A percentile compares a stretch with the other conserved stretches of the same genome.
Conservation (phyloP, 345 rosid genomes). For the Crucihimalaya himalaica region DNA sequence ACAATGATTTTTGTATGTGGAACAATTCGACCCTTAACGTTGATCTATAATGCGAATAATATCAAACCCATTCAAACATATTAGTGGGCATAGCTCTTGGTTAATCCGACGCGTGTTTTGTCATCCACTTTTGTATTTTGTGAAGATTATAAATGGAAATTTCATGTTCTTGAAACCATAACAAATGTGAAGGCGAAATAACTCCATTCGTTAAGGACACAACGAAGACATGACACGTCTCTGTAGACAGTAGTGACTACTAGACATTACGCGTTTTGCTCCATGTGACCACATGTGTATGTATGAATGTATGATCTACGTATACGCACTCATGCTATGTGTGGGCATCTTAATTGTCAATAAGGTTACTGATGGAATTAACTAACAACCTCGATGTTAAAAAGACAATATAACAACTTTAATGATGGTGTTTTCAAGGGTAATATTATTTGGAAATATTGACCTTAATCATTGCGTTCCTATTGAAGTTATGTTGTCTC, state of each 20-base stretch:
- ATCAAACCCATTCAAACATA: neutral
- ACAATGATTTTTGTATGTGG: neutral
- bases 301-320: conserved; percentile 1
- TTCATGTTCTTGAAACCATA: conserved; percentile 29
- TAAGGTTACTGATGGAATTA: conserved; percentile 34
- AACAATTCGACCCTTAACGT: neutral
- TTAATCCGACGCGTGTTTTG: conserved; percentile 13
- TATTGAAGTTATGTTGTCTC: conserved; percentile 16
- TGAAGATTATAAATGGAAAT: neutral
- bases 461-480: conserved; percentile 43
- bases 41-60: neutral
- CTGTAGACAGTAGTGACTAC: conserved; percentile 25
- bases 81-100: neutral
- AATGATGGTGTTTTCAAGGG: conserved; percentile 41
- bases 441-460: conserved; percentile 30
- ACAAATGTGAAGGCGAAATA: conserved; percentile 29
- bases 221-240: conserved; percentile 33
- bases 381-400: conserved; percentile 42
- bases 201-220: conserved; percentile 20
- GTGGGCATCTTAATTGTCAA: neutral
- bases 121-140: neutral
- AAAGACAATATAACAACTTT: conserved; percentile 33
- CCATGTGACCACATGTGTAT: conserved; percentile 35
- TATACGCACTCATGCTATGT: conserved; percentile 32
- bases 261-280: conserved; percentile 36